Conservation (phyloP, 805 yeast genomes). For the Sugiyamaella americana region DNA sequence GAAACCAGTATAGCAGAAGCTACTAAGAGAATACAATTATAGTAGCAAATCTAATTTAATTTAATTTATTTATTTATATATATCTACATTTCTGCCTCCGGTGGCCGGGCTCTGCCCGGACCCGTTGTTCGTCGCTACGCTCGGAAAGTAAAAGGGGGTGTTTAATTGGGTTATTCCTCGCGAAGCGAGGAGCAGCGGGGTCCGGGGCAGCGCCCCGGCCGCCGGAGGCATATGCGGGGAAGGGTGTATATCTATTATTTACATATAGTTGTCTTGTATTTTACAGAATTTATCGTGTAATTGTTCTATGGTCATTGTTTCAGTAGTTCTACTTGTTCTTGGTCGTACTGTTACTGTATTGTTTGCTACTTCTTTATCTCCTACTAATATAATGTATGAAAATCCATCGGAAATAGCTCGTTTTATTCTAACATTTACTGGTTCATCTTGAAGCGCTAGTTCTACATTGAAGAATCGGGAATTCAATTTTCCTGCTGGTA, state of each 20-base stretch:
- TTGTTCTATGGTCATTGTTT: conserved; percentile 43
- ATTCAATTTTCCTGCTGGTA: conserved; percentile 43
- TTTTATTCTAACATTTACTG: conserved; percentile 74
- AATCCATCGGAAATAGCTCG: conserved; percentile 72
- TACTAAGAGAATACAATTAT: conserved; percentile 10
- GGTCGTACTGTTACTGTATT: conserved; percentile 60
- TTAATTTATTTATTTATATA: not conserved
- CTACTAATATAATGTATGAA: conserved; percentile 75
- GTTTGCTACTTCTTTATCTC: conserved; percentile 69
- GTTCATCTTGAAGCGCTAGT: conserved; percentile 64
- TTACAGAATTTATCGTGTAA: conserved; percentile 47
- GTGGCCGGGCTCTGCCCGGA: too few species aligned
- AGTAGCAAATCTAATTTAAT: conserved; percentile 1
- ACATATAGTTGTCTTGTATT: conserved; percentile 42
- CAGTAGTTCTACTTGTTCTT: conserved; percentile 42
- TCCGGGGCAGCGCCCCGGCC: too few species aligned
- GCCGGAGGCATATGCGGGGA: too few species aligned
- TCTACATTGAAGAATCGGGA: conserved; percentile 66
- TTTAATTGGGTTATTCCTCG: too few species aligned
- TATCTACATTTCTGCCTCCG: too few species aligned
- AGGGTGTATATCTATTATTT: conserved; percentile 8
- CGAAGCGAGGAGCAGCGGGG: too few species aligned
- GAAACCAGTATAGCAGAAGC: conserved; percentile 17
- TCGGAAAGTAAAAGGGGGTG: too few species aligned
- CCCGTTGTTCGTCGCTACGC: too few species aligned